Evolutionary conservation across 2,329 filamentous ascomycete genomes (phyloP).

Genomic region (Corniculantispora saksenae): DNA sequence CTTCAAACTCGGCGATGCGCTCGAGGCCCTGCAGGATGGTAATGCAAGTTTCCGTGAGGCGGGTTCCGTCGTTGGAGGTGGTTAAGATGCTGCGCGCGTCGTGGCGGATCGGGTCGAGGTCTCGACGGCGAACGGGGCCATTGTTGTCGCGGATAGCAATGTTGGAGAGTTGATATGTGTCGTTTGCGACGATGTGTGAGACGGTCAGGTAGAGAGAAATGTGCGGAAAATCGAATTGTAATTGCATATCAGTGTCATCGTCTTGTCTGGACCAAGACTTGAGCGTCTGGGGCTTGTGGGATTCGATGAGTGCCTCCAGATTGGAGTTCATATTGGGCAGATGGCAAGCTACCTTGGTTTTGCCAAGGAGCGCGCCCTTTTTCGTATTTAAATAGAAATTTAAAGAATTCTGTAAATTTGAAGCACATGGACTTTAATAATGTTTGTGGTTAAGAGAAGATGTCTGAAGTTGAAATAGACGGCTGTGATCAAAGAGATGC

Average conservation of each 20-base stretch:
- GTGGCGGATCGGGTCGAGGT: slow-evolving; percentile 23
- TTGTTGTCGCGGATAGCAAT: not conserved
- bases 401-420: no score
- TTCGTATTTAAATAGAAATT: no score
- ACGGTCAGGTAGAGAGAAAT: not conserved
- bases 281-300: not conserved
- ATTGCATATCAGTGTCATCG: not conserved
- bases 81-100: slow-evolving; percentile 22
- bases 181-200: not conserved
- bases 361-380: no score
- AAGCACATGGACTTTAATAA: not conserved
- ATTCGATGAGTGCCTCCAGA: not conserved
- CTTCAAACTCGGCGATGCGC: slow-evolving; percentile 17
- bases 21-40: slow-evolving; percentile 25
- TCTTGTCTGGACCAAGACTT: not conserved
- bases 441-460: not conserved
- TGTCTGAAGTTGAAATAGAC: not conserved
- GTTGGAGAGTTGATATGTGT: not conserved
- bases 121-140: not conserved
- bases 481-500: not conserved
- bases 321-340: not conserved
- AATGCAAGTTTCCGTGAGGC: slow-evolving; percentile 16
- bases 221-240: not conserved
- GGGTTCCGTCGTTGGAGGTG: not conserved
- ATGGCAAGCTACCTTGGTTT: no score